Percentiles rank a stretch among this genome's conserved stretches.
Conservation (phyloP, 306 rosid species). For the Fragaria iinumae region DNA sequence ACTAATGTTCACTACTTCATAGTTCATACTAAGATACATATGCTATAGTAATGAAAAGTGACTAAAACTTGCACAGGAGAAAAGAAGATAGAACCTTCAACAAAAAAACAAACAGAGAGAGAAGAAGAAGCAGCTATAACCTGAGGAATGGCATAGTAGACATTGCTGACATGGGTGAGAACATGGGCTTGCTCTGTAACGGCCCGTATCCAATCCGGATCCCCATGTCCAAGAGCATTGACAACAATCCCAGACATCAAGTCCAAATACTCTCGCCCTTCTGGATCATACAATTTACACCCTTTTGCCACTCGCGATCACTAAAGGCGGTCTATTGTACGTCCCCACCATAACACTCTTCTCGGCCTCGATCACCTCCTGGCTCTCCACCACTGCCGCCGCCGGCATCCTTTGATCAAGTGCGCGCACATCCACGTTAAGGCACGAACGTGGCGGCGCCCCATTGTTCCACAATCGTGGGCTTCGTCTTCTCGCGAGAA, state of each 20-base stretch:
- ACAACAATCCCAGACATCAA: slow-evolving; percentile 18
- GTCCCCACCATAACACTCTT: slow-evolving; percentile 9
- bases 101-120: too few species aligned
- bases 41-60: background rate
- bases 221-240: slow-evolving; percentile 15
- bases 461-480: background rate
- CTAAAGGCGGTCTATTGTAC: slow-evolving; percentile 10
- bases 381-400: background rate
- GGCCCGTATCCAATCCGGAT: slow-evolving; percentile 16
- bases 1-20: background rate
- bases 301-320: slow-evolving; percentile 16
- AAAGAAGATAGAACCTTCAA: background rate
- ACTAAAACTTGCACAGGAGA: background rate
- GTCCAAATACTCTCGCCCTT: slow-evolving; percentile 19
- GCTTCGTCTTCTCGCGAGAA: background rate
- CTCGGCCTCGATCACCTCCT: slow-evolving; percentile 24
- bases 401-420: background rate
- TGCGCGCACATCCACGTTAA: slow-evolving; percentile 3
- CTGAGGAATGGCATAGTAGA: slow-evolving; percentile 14
- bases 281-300: slow-evolving; percentile 14
- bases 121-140: background rate
- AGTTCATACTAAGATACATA: background rate
- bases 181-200: slow-evolving; percentile 14
- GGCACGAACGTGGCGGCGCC: background rate
- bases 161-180: slow-evolving; percentile 18